phyloP scores from a whole-genome alignment of 2,329 filamentous ascomycete genomes.

The Lecanoromycetidae sp. region DNA sequence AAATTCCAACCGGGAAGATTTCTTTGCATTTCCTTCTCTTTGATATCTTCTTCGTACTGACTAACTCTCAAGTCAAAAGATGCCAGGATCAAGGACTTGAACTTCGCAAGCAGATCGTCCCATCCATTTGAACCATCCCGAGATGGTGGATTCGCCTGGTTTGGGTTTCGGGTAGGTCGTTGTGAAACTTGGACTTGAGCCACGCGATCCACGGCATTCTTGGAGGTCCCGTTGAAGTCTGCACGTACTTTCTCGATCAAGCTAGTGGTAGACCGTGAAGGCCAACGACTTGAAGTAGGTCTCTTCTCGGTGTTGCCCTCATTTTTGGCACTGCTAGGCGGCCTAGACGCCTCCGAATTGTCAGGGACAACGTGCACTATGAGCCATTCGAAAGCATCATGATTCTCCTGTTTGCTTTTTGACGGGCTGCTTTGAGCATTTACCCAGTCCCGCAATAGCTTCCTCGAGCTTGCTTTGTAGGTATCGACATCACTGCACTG shows the following conservation, averaged over 20 bases:
- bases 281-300: constrained; percentile 57
- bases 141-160: constrained; percentile 23
- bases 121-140: constrained; percentile 58
- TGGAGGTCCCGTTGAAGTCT: constrained; percentile 75
- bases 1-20: constrained; percentile 95
- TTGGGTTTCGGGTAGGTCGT: neutral
- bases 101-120: constrained; percentile 69
- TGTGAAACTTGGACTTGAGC: constrained; percentile 66
- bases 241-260: constrained; percentile 79
- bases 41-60: constrained; percentile 95
- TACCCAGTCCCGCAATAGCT: constrained; percentile 81
- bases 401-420: constrained; percentile 72
- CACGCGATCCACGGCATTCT: constrained; percentile 62
- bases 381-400: constrained; percentile 93
- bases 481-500: constrained; percentile 91
- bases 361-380: constrained; percentile 79
- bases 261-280: constrained; percentile 63
- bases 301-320: constrained; percentile 51
- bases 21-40: constrained; percentile 80
- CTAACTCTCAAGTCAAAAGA: constrained; percentile 84
- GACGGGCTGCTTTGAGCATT: constrained; percentile 48
- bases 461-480: constrained; percentile 70
- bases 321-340: constrained; percentile 38
- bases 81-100: constrained; percentile 74
- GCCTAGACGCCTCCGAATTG: constrained; percentile 61